These are phyloP conservation scores for Hydnum rufescens DNA, from an alignment of 768 basidiomycete genomes.

Conservation along the genomic window DNA sequence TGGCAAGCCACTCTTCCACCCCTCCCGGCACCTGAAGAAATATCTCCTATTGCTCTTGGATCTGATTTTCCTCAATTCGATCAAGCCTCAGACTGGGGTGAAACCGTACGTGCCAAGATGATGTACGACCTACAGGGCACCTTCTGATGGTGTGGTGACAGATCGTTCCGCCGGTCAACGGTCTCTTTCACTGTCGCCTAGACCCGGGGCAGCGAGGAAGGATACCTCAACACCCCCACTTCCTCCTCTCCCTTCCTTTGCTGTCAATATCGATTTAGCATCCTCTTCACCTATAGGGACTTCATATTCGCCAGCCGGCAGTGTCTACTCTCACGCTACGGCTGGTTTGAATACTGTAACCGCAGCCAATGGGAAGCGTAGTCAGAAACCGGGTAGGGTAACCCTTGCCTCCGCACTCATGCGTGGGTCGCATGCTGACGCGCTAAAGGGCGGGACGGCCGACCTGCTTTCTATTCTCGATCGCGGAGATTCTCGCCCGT, in stretches of 20 bases:
- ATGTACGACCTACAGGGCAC: not conserved
- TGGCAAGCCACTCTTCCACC: not conserved
- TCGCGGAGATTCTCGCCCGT: conserved; percentile 56
- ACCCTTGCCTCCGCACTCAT: conserved; percentile 74
- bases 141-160: not conserved
- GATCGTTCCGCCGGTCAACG: not conserved
- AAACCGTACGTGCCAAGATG: not conserved
- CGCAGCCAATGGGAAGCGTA: conserved; percentile 15
- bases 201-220: not conserved
- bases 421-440: conserved; percentile 88
- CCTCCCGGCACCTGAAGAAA: not conserved
- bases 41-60: not conserved
- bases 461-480: conserved; percentile 87
- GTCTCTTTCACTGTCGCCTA: not conserved
- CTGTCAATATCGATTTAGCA: not conserved
- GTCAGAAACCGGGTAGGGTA: conserved; percentile 17
- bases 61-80: not conserved
- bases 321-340: not conserved
- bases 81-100: too few species aligned
- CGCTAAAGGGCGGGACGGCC: conserved; percentile 71
- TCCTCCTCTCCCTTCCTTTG: not conserved
- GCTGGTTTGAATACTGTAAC: conserved; percentile 4
- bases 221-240: not conserved
- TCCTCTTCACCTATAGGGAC: too few species aligned
- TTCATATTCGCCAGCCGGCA: not conserved